These are phyloP conservation scores for Ophiostoma triangulosporum DNA, from an alignment of 2,329 filamentous ascomycete genomes.

Conservation along the genomic window DNA sequence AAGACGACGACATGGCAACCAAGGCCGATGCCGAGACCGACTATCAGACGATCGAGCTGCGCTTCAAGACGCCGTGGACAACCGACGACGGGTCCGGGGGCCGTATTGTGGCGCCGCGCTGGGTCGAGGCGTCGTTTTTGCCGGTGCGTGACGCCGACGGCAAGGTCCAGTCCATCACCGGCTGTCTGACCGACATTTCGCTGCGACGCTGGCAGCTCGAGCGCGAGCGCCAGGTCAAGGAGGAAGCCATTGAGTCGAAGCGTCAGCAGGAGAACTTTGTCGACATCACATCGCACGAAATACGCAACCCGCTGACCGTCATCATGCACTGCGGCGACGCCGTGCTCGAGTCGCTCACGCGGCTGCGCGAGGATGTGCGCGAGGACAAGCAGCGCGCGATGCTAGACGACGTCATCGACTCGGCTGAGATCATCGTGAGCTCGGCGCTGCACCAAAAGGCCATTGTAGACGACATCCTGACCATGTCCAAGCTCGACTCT, in stretches of 20 bases:
- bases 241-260: slow-evolving; percentile 44
- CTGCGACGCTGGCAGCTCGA: slow-evolving; percentile 38
- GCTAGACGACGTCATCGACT: slow-evolving; percentile 51
- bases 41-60: slow-evolving; percentile 33
- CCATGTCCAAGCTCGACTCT: slow-evolving; percentile 63
- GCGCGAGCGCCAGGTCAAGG: slow-evolving; percentile 34
- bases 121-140: slow-evolving; percentile 37
- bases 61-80: slow-evolving; percentile 33
- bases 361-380: slow-evolving; percentile 24
- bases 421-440: slow-evolving; percentile 62
- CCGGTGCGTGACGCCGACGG: slow-evolving; percentile 34
- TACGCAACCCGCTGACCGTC: slow-evolving; percentile 60
- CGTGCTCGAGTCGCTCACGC: slow-evolving; percentile 39
- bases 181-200: slow-evolving; percentile 36
- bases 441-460: slow-evolving; percentile 71
- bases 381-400: slow-evolving; percentile 25
- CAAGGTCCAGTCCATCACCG: slow-evolving; percentile 33
- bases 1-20: neutral
- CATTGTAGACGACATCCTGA: slow-evolving; percentile 64
- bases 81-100: slow-evolving; percentile 32
- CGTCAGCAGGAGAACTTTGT: slow-evolving; percentile 71
- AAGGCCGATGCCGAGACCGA: slow-evolving; percentile 21
- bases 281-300: slow-evolving; percentile 60
- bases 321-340: slow-evolving; percentile 64
- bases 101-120: slow-evolving; percentile 30